These are phyloP conservation scores for Hypoxylon fuscum DNA, from an alignment of 495 filamentous ascomycete genomes.

Conservation along the genomic window DNA sequence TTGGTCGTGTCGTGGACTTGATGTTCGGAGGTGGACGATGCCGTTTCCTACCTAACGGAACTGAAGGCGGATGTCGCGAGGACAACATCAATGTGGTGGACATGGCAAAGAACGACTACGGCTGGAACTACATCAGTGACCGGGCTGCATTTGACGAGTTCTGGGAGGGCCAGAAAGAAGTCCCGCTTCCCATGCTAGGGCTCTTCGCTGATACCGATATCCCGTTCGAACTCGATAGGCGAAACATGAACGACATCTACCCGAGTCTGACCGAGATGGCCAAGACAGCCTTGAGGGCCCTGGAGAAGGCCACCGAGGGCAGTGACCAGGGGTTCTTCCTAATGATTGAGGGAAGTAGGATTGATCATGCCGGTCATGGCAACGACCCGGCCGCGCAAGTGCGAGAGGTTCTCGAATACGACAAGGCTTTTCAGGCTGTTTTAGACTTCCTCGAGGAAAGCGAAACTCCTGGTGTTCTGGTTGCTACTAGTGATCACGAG, in stretches of 20 bases:
- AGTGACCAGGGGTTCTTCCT: slow-evolving; percentile 95
- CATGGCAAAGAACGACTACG: slow-evolving; percentile 73
- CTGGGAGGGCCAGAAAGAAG: slow-evolving; percentile 67
- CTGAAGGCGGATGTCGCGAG: slow-evolving; percentile 76
- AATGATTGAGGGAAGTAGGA: slow-evolving; percentile 96
- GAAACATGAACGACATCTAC: slow-evolving; percentile 77
- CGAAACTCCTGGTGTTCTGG: slow-evolving; percentile 77
- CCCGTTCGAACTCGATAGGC: slow-evolving; percentile 91
- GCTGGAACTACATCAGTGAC: slow-evolving; percentile 79
- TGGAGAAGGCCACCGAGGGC: slow-evolving; percentile 83
- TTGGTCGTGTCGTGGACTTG: slow-evolving; percentile 87
- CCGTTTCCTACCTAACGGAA: slow-evolving; percentile 86
- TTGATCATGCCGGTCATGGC: slow-evolving; percentile 94
- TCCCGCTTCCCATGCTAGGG: slow-evolving; percentile 84
- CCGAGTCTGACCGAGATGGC: slow-evolving; percentile 95
- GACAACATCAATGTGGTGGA: slow-evolving; percentile 76
- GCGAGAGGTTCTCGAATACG: slow-evolving; percentile 91
- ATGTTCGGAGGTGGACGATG: slow-evolving; percentile 93
- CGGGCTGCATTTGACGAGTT: slow-evolving; percentile 82
- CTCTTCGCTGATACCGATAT: slow-evolving; percentile 86
- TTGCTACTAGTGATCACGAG: slow-evolving; percentile 93
- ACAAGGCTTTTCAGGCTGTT: slow-evolving; percentile 82
- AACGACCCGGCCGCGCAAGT: slow-evolving; percentile 98
- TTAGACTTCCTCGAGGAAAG: slow-evolving; percentile 84
- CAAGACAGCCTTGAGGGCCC: slow-evolving; percentile 75